A percentile compares a stretch with the other conserved stretches of the same genome.
Conservation (phyloP, 768 basidiomycete genomes). For the Asterophora lycoperdoides region DNA sequence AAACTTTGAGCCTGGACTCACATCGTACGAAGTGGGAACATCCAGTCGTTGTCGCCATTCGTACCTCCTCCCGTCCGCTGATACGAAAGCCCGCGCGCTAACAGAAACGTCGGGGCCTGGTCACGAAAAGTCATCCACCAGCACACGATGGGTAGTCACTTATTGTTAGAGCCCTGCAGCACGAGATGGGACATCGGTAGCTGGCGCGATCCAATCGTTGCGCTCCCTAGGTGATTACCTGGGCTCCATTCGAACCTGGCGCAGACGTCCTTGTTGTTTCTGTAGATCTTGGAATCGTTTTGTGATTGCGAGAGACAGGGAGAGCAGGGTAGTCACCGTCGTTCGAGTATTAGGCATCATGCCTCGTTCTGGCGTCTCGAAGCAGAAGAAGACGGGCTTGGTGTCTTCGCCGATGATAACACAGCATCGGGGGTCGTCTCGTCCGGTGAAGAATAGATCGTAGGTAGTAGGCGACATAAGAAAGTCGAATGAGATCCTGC, state of each 20-base stretch:
- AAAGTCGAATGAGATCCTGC: slow-evolving; percentile 31
- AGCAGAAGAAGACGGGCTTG: slow-evolving; percentile 57
- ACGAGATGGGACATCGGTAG: slow-evolving; percentile 64
- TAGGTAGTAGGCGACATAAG: slow-evolving; percentile 41
- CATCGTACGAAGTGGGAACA: slow-evolving; percentile 55
- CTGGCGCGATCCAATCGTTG: slow-evolving; percentile 49
- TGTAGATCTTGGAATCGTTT: slow-evolving; percentile 31
- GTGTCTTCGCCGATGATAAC: slow-evolving; percentile 64
- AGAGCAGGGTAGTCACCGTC: slow-evolving; percentile 31
- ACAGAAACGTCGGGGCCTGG: slow-evolving; percentile 16
- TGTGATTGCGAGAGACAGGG: slow-evolving; percentile 5
- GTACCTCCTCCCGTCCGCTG: slow-evolving; percentile 52
- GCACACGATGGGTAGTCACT: slow-evolving; percentile 34
- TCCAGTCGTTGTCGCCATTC: slow-evolving; percentile 61
- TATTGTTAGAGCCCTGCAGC: slow-evolving; percentile 43
- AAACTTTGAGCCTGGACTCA: slow-evolving; percentile 28
- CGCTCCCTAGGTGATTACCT: slow-evolving; percentile 52
- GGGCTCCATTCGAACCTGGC: slow-evolving; percentile 48
- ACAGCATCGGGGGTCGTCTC: slow-evolving; percentile 64
- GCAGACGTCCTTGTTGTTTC: slow-evolving; percentile 46
- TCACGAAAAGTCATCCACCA: slow-evolving; percentile 13
- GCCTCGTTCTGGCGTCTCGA: slow-evolving; percentile 53
- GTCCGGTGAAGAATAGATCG: slow-evolving; percentile 65
- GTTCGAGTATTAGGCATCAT: slow-evolving; percentile 42
- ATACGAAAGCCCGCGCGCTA: slow-evolving; percentile 60